Percentiles rank a stretch among this genome's conserved stretches.
These are phyloP conservation scores for Gracilaria caudata DNA, from an alignment of 23 red algal genomes.

Conservation along the genomic window DNA sequence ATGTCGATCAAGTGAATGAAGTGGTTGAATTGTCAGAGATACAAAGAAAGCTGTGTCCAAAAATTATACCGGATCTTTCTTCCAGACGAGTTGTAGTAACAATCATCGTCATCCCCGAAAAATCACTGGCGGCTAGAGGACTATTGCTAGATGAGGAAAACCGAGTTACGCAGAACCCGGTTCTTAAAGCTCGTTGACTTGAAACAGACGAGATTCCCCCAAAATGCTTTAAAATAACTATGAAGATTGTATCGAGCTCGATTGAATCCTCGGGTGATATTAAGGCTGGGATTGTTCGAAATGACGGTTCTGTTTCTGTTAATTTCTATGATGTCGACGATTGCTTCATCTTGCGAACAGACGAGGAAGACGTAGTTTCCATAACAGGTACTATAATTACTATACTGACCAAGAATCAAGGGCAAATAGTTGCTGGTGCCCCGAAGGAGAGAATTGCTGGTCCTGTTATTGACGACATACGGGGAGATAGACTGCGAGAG, in stretches of 20 bases:
- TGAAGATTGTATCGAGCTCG: conserved; percentile 4
- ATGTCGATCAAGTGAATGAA: conserved; percentile 6
- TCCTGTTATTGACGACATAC: conserved; percentile 8
- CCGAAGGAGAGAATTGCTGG: conserved; percentile 18
- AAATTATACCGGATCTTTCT: background rate
- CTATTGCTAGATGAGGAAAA: conserved; percentile 24
- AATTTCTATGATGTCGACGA: conserved; percentile 20
- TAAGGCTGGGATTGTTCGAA: conserved; percentile 23
- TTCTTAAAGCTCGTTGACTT: conserved; percentile 26
- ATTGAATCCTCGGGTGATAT: conserved; percentile 1
- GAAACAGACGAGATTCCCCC: conserved; percentile 15
- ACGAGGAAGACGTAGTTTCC: conserved; percentile 30
- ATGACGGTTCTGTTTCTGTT: conserved; percentile 16
- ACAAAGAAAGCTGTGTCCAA: conserved; percentile 19
- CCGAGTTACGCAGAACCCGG: background rate
- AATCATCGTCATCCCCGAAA: conserved; percentile 23
- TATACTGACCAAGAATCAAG: conserved; percentile 39
- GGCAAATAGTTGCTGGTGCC: conserved; percentile 43
- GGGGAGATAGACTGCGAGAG: conserved; percentile 3
- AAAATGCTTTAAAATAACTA: conserved; percentile 23
- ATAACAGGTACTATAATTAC: background rate
- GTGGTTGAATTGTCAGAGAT: conserved; percentile 9
- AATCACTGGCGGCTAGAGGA: conserved; percentile 18
- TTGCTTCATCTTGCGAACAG: conserved; percentile 34
- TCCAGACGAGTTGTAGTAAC: conserved; percentile 18